These are phyloP conservation scores for Coprinellus aureogranulatus DNA, from an alignment of 768 basidiomycete genomes.

Conservation along the genomic window DNA sequence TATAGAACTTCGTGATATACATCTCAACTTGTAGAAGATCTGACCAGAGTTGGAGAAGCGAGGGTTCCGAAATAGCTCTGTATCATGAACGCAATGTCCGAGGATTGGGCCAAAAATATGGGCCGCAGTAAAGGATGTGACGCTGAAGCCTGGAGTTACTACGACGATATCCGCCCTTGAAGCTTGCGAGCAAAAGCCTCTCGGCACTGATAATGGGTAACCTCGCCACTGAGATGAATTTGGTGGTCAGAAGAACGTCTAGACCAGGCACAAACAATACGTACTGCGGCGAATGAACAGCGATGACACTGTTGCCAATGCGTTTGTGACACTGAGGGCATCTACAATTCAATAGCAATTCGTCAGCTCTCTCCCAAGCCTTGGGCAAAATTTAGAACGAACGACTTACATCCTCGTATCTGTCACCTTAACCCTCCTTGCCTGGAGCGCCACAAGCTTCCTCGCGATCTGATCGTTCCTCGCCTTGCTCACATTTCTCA, in stretches of 20 bases:
- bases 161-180: constrained; percentile 34
- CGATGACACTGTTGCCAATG: constrained; percentile 89
- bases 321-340: constrained; percentile 97
- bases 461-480: constrained; percentile 74
- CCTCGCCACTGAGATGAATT: constrained; percentile 70
- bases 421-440: constrained; percentile 80
- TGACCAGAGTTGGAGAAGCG: too few species aligned
- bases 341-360: constrained; percentile 36
- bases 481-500: constrained; percentile 70
- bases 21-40: too few species aligned
- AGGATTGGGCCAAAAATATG: not conserved
- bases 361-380: not conserved
- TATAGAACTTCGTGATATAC: too few species aligned
- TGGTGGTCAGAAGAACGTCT: not conserved
- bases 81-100: too few species aligned
- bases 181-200: constrained; percentile 70
- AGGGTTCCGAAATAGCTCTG: too few species aligned
- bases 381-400: not conserved
- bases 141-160: constrained; percentile 10
- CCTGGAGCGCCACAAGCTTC: constrained; percentile 72
- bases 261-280: constrained; percentile 20
- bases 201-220: constrained; percentile 94
- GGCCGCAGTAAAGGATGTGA: not conserved
- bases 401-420: constrained; percentile 86
- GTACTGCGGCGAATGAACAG: constrained; percentile 85